These are phyloP conservation scores for Crithidia bombi DNA, from an alignment of 208 protist species.

Conservation along the genomic window DNA sequence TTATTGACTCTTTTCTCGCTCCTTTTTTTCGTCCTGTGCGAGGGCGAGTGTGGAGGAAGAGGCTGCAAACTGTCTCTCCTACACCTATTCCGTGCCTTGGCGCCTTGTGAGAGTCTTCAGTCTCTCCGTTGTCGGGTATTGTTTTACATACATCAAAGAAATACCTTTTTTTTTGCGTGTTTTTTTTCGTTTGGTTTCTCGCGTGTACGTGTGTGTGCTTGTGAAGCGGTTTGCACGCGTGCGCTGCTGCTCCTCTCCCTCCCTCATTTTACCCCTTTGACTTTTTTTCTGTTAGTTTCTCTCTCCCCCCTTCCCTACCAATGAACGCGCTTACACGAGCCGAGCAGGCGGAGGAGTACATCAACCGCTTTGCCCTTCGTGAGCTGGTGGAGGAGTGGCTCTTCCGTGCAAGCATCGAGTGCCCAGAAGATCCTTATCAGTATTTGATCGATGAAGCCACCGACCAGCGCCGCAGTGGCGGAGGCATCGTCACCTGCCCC, in stretches of 20 bases:
- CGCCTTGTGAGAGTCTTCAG: too few relatives aligned
- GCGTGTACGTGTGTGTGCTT: too few relatives aligned
- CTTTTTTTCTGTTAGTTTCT: not conserved
- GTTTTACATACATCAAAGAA: too few relatives aligned
- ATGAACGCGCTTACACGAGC: constrained; percentile 18
- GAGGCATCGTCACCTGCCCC: constrained; percentile 76
- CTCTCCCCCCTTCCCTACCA: not conserved
- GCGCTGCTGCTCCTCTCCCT: not conserved
- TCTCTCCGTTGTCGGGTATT: too few relatives aligned
- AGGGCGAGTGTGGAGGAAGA: too few relatives aligned
- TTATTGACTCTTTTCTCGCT: too few relatives aligned
- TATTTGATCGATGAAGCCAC: constrained; percentile 63
- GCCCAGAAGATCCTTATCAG: constrained; percentile 67
- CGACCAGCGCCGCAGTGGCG: constrained; percentile 48
- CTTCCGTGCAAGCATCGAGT: constrained; percentile 38
- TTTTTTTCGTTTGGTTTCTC: not conserved
- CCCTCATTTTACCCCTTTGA: not conserved
- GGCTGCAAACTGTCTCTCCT: too few relatives aligned
- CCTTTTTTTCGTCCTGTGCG: too few relatives aligned
- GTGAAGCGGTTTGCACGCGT: too few relatives aligned
- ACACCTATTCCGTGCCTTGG: too few relatives aligned
- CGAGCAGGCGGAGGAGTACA: constrained; percentile 54
- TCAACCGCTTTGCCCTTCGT: constrained; percentile 64
- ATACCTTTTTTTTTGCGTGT: too few relatives aligned
- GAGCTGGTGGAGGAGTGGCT: constrained; percentile 76